Base-by-base conservation (phyloP, 2,329 filamentous ascomycete genomes). In the Botrytis squamosa region DNA sequence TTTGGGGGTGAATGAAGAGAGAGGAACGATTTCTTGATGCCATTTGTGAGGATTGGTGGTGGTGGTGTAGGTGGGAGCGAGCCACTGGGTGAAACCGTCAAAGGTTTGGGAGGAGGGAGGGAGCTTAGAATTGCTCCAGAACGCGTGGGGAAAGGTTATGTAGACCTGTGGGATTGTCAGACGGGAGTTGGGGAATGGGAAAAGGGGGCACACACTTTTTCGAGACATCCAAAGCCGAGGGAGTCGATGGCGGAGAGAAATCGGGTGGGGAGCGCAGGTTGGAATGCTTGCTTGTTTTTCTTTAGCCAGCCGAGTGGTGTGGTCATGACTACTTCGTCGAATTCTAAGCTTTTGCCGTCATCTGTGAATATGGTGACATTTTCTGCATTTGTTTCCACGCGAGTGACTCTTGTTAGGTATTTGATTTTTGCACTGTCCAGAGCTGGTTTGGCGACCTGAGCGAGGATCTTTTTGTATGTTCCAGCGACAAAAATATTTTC, bases 1-100 rank as follows among this genome's bases (percentile, higher is more conserved):
- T 73, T 83, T 84, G 1, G 80, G 75, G 0, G 77, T 72, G 3
- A 93, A 84, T 1, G 87, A 85, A 62, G 90, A 86, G 29, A 93
- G 84, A 29, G 90, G 90, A 71, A 92, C 82, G 74, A 85, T 86
- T 84, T 91, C 87, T 82, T 90, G 88, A 75, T 87, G 85, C 89
- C 89, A 92, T 74, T 82, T 79, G 3, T 84, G 76, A 1, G 85
- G 84, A 69, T 87, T 86, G 0, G 86, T 87, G 59, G 83, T 79
- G 0, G 81, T 71, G 1, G 87, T 84, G 81, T 92, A 92, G 9
- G 77, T 78, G 38, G 90, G 91, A 4, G 86, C 80, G 40, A 89
- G 85, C 84, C 89, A 93, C 77, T 90, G 86, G 18, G 85, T 87
- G 81, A 90, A 91, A 63, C 87, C 85, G 1, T 77, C 75, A n/a